Base-by-base conservation (phyloP, 441 rosid genomes). In the Gossypium trilobum region DNA sequence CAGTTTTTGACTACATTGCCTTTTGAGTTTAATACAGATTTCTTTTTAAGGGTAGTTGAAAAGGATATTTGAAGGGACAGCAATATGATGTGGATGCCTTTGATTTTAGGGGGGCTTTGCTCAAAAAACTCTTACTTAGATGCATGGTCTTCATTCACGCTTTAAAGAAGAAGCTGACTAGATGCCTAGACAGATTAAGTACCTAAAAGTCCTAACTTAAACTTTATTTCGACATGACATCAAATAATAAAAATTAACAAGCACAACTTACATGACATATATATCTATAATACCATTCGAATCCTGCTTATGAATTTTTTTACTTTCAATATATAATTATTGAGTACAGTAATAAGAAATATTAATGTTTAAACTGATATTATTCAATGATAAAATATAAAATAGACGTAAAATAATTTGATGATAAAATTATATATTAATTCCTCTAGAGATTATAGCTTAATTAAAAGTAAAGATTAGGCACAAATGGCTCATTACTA, bases 61-160 rank as follows among this genome's bases (percentile, higher is more conserved):
- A 58, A 55, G 20, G 36, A 61, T 56, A 44, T 65, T 61, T 48
- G 65, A 64, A 70, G 33, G 55, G 13, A 27, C 36, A 11, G 50
- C 46, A 55, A 27, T 3, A 6, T 66, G 78, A 74, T 75, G 73
- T 71, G 73, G 75, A 71, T 65, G 60, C 71, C 70, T 8, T 9
- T 9, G 31, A 10, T 55, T 78, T 33, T 31, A 5, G 39, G 36
- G 39, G 39, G 8, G 1, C 8, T 31, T 31, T 31, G 1, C 39
- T 5, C 39, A 31, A 44, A 65, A 44, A 64, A 0, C 29, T 16
- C 48, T 19, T 10, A 9, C 36, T 7, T 55, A 1, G 14, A 20
- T 55, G 29, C 60, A 10, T 4, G 19, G 5, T 17, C 52, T 5
- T 13, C 55, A 5, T 11, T 22, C 5, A 20, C 19, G 20, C 58